Base-by-base conservation (phyloP, 306 rosid species). In the Malus sylvestris region DNA sequence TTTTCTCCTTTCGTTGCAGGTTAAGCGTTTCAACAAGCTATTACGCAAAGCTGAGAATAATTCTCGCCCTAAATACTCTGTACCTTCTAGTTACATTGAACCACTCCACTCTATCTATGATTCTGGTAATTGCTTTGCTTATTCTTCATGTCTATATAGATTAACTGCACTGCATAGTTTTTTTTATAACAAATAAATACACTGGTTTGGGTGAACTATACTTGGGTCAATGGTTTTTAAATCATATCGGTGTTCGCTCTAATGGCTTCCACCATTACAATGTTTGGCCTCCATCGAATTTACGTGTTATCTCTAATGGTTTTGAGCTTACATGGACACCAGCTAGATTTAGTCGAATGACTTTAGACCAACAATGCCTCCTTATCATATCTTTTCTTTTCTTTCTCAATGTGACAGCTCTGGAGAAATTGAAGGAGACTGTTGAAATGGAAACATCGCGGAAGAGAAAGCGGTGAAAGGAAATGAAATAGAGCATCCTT, bases 21-120 rank as follows among this genome's bases (percentile, higher is more conserved):
- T 85, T 76, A 84, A 88, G 74, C 91, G 82, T 80, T 95, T 95
- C 81, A 88, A 91, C 86, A 91, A 83, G 85, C 80, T 91, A 81
- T 86, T 95, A 81, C 88, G 58, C 64, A 92, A 95, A 86, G 96
- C 97, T 67, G 97, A 91, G 66, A 89, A 81, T 61, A 83, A 85
- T 76, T 84, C 91, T 80, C 92, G 87, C 75, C 74, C 61, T 14
- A 84, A 69, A 45, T 85, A 90, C 74, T 11, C 79, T 51, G 19
- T 92, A 70, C 88, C 97, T 74, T 76, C 92, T 57, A 76, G 67
- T 85, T 80, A 78, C 81, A 80, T 89, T 66, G 98, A 90, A 72
- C 83, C 87, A 58, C 93, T 92, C 77, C 78, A 64, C 12, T 4
- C 84, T 22, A 71, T 83, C 72, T 96, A 92, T 45, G 79, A 82